Evolutionary conservation across 2,329 filamentous ascomycete species (phyloP), one percentile per base, ranked within the genome.

Genomic region (Aspergillus sp.): DNA sequence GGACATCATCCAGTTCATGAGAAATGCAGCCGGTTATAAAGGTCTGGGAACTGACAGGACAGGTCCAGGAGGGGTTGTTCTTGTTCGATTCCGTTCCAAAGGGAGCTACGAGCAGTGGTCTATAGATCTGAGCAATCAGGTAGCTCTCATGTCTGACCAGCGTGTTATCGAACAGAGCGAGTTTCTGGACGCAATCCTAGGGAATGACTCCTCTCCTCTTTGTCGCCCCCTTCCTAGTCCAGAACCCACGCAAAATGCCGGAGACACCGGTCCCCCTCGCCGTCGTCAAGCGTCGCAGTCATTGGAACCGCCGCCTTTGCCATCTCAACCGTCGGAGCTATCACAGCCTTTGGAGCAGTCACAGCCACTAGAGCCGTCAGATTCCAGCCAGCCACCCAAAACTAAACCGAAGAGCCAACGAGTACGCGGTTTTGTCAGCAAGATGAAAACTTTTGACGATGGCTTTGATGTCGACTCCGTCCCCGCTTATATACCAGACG

Each of bases 161-260:
- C 76, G 86, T 3, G 78, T 86, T 2, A 80, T 95, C 33, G 78
- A 89, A 45, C 86, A 95, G 51, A 86, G 82, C 36, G 88, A 95
- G 47, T 93, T 98, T 41, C 69, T 98, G 2, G 86, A 94, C 55
- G 83, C 83, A 1, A 91, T 98, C 28, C 63, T 96, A 16, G 77
- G 69, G n/a, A 82, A 81, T 31, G 80, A 96, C 60, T 75, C 85
- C 5, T 75, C 72, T 37, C 71, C 74, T 26, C 66, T 96, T 13
- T 78, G 83, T 36, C 74, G 78, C 24, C 72, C 78, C 4, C 69
- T 93, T 4, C 58, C 61, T 8, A 57, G 61, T 42, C 61, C 74
- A 25, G 68, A 67, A 24, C 37, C 52, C 44, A 30, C 58, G 40
- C 36, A 50, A 26, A 28, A 36, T 6, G 25, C 34, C 24, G 8